Evolutionary conservation across 495 filamentous ascomycete species (phyloP).

Genomic region (Aspergillus affinis): DNA sequence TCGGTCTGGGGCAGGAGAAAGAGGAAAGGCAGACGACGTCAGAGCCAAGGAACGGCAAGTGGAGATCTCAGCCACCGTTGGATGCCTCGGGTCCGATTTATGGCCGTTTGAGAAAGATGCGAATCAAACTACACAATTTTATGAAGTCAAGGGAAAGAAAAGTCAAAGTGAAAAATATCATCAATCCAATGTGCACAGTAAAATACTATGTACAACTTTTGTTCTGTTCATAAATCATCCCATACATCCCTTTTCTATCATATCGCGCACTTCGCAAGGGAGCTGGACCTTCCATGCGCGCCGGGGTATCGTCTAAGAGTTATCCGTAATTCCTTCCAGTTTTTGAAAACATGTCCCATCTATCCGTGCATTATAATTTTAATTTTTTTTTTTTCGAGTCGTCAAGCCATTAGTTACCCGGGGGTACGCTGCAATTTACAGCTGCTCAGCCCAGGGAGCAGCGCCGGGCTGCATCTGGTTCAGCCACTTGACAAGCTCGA

Average conservation of each 20-base stretch:
- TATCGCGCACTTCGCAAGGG: not conserved
- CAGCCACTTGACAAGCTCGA: constrained; percentile 71
- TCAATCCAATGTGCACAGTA: constrained; percentile 20
- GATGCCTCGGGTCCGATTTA: too few species aligned
- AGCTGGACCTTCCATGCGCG: constrained; percentile 13
- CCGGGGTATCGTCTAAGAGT: constrained; percentile 48
- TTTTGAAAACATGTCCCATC: constrained; percentile 28
- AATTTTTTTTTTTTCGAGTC: constrained; percentile 17
- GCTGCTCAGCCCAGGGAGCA: constrained; percentile 47
- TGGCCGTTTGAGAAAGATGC: too few species aligned
- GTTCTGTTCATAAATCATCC: constrained; percentile 37
- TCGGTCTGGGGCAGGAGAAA: too few species aligned
- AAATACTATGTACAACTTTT: constrained; percentile 34
- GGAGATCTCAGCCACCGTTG: too few species aligned
- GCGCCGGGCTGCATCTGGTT: constrained; percentile 52
- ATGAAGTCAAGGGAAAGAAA: too few species aligned
- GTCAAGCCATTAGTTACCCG: constrained; percentile 22
- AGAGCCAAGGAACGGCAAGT: too few species aligned
- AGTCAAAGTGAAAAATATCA: not conserved
- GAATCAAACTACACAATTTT: too few species aligned
- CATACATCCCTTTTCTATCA: constrained; percentile 20
- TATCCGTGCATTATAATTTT: constrained; percentile 36
- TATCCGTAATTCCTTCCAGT: constrained; percentile 24
- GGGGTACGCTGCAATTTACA: constrained; percentile 23
- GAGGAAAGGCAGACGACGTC: too few species aligned